A percentile compares a stretch with the other conserved stretches of the same genome.
Conservation (phyloP, 495 filamentous ascomycete species). For the Geoglossum glabrum region DNA sequence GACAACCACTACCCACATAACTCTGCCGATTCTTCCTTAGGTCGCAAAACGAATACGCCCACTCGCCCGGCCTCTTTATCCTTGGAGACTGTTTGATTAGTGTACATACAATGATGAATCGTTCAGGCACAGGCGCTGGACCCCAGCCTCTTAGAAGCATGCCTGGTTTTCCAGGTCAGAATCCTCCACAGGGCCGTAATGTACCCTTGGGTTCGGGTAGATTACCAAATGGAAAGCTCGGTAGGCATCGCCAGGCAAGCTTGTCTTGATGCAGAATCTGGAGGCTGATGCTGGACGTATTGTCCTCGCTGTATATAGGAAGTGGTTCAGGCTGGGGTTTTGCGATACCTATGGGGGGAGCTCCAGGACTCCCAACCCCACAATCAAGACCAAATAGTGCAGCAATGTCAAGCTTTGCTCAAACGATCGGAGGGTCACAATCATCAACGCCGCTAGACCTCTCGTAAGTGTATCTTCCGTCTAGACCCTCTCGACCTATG, state of each 20-base stretch:
- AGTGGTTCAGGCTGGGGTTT: constrained; percentile 54
- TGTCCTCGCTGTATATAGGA: constrained; percentile 22
- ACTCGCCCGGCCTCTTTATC: not conserved
- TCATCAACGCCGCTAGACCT: constrained; percentile 53
- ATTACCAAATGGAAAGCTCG: constrained; percentile 50
- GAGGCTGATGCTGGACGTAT: constrained; percentile 3
- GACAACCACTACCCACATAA: not conserved
- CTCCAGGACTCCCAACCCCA: constrained; percentile 34
- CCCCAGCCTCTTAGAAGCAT: constrained; percentile 51
- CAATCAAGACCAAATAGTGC: constrained; percentile 39
- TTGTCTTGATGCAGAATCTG: constrained; percentile 1
- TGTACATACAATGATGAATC: constrained; percentile 1
- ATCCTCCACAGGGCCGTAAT: constrained; percentile 40
- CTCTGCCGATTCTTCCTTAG: not conserved
- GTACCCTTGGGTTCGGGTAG: constrained; percentile 37
- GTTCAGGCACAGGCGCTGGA: constrained; percentile 30
- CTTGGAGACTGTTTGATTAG: not conserved
- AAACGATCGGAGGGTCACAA: constrained; percentile 61
- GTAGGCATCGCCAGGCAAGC: constrained; percentile 23
- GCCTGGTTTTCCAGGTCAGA: constrained; percentile 48
- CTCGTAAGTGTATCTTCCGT: constrained; percentile 36
- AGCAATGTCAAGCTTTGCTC: constrained; percentile 54
- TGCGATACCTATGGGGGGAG: constrained; percentile 51
- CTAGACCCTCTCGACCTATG: not conserved
- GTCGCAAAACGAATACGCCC: not conserved